phyloP scores from a whole-genome alignment of 768 basidiomycete genomes.

The Mycena chlorophos region DNA sequence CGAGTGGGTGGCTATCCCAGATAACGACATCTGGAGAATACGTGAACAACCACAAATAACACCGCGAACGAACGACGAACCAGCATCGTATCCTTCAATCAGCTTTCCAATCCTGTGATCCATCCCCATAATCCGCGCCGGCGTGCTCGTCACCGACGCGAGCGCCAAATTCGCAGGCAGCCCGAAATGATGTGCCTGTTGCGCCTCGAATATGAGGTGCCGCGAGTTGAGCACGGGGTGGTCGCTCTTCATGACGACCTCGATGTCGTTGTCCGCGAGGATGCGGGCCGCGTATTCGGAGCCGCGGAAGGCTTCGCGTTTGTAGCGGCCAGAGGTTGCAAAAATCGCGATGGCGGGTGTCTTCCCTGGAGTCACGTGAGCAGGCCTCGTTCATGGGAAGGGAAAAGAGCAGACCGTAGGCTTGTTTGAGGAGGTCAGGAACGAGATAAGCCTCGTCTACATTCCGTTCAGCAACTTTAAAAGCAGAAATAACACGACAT shows the following conservation, averaged over 20 bases:
- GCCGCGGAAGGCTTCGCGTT: slow-evolving; percentile 62
- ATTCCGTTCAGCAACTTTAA: background rate
- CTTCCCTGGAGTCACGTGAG: slow-evolving; percentile 34
- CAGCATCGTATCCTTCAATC: slow-evolving; percentile 69
- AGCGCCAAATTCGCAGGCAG: slow-evolving; percentile 58
- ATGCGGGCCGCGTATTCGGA: slow-evolving; percentile 74
- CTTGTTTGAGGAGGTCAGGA: slow-evolving; percentile 69
- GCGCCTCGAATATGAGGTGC: slow-evolving; percentile 69
- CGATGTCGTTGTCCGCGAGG: slow-evolving; percentile 62
- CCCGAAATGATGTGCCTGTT: slow-evolving; percentile 68
- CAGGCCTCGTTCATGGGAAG: background rate
- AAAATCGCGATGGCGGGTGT: slow-evolving; percentile 74
- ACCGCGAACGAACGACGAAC: slow-evolving; percentile 16
- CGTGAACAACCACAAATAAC: too few relatives aligned
- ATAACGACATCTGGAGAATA: slow-evolving; percentile 45
- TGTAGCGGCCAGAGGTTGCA: slow-evolving; percentile 59
- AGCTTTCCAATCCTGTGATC: slow-evolving; percentile 69
- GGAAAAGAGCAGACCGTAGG: slow-evolving; percentile 31
- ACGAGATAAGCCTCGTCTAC: slow-evolving; percentile 74
- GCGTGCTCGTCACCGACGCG: slow-evolving; percentile 60
- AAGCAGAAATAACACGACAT: background rate
- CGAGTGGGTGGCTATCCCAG: slow-evolving; percentile 78
- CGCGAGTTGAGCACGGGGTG: slow-evolving; percentile 62
- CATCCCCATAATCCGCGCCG: slow-evolving; percentile 64
- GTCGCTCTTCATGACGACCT: slow-evolving; percentile 75